Percentiles rank a stretch among this genome's conserved stretches.
Conservation (phyloP, 164 flowering plant genomes). For the Kingdonia uniflora region DNA sequence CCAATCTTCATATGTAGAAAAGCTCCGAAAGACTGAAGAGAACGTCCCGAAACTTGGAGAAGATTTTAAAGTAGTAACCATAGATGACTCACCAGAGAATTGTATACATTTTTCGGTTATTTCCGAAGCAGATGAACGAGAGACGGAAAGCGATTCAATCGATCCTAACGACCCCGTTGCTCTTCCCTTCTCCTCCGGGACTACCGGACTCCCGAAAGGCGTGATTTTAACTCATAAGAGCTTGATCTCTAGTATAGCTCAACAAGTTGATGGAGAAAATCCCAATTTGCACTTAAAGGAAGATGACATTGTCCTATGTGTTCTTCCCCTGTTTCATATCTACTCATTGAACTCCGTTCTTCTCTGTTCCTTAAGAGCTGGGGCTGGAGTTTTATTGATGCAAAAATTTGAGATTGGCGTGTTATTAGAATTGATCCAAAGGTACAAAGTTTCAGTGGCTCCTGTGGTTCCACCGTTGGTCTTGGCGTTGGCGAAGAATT, state of each 20-base stretch:
- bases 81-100: constrained; percentile 45
- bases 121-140: constrained; percentile 31
- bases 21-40: constrained; percentile 23
- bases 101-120: constrained; percentile 51
- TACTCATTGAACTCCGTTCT: constrained; percentile 51
- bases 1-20: constrained; percentile 43
- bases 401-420: constrained; percentile 63
- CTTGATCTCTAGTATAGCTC: constrained; percentile 65
- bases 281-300: constrained; percentile 43
- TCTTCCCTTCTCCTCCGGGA: constrained; percentile 81
- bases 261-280: constrained; percentile 80
- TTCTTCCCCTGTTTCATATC: constrained; percentile 80
- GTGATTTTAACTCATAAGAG: constrained; percentile 68
- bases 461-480: constrained; percentile 75
- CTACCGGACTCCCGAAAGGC: constrained; percentile 79
- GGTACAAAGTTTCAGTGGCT: constrained; percentile 43
- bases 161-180: constrained; percentile 49
- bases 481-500: constrained; percentile 60
- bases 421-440: constrained; percentile 41
- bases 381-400: constrained; percentile 52
- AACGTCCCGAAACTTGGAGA: constrained; percentile 15
- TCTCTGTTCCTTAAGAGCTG: constrained; percentile 49
- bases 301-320: constrained; percentile 63
- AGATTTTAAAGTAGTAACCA: constrained; percentile 30
- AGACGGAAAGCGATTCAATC: constrained; percentile 19